Base-by-base conservation (phyloP, 495 filamentous ascomycete genomes). In the Penicillium tannophilum region DNA sequence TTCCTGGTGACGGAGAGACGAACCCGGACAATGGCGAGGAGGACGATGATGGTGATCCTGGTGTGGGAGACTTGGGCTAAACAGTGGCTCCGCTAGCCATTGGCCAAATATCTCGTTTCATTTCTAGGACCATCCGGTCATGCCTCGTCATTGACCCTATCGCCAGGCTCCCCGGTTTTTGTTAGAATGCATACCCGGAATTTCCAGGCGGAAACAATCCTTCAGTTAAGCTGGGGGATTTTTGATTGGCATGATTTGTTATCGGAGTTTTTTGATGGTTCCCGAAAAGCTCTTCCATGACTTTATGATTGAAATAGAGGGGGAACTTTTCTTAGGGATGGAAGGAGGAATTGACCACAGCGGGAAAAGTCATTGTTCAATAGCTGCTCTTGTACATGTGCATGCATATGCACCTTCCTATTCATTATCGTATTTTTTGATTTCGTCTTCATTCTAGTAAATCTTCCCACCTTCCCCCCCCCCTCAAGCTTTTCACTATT, bases 11-110 rank as follows among this genome's bases (percentile, higher is more conserved):
- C 61, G 78, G 80, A 48, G 79, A 81, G 62, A 59, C 52, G 58
- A 63, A 71, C 59, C 56, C 63, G 56, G 79, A 78, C 24, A 78
- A 82, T 46, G 82, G 80, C 23, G 79, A 81, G 20, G 82, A 80
- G n/a, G 78, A 80, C 58, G 61, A 65, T 64, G 61, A 68, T 56
- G 52, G 60, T 52, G 55, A 60, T 53, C 45, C 24, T 26, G 59
- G 49, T 63, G 64, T 51, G 30, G 56, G 48, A 19, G 47, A 62
- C 44, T 54, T 35, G 7, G 60, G 58, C 53, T 68, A 62, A 56
- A 23, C 48, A 52, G 52, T 69, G 69, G 74, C 71, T 62, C 60
- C 61, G 55, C 58, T 60, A 48, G 66, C 71, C 53, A 56, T 47
- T 26, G 43, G 42, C 19, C 52, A 16, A 44, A 12, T 58, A 45